Evolutionary conservation across 768 basidiomycete species (phyloP).

Genomic region (Tephrocybe rancida): DNA sequence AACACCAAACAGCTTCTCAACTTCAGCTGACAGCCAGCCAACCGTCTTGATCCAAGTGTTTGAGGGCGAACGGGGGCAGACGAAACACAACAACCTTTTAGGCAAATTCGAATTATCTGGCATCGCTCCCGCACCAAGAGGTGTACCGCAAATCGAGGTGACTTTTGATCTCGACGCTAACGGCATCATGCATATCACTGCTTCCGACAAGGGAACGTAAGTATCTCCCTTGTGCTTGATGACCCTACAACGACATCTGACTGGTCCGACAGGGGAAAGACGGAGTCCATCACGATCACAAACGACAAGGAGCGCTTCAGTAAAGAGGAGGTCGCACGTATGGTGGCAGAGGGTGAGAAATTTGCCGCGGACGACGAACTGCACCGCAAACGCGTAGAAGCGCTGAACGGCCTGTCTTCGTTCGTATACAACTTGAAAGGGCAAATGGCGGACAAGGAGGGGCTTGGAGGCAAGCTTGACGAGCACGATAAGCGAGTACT

Average conservation of each 20-base stretch:
- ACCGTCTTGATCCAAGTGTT: constrained; percentile 89
- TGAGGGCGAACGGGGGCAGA: constrained; percentile 87
- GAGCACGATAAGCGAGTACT: constrained; percentile 63
- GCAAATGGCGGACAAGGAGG: constrained; percentile 71
- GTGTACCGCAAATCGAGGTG: constrained; percentile 90
- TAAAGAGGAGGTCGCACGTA: constrained; percentile 57
- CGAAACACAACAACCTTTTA: constrained; percentile 89
- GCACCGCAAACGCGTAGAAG: constrained; percentile 23
- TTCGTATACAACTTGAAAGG: constrained; percentile 70
- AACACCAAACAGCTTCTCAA: constrained; percentile 64
- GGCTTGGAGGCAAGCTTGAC: constrained; percentile 69
- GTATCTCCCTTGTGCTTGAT: constrained; percentile 47
- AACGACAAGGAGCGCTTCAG: constrained; percentile 68
- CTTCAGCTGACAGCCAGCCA: constrained; percentile 87
- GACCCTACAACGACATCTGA: background rate
- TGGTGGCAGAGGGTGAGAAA: constrained; percentile 55
- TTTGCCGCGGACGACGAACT: constrained; percentile 34
- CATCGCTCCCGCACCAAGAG: constrained; percentile 86
- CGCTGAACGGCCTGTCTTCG: constrained; percentile 59
- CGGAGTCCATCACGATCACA: constrained; percentile 76
- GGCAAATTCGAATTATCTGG: constrained; percentile 92
- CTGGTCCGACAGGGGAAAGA: constrained; percentile 58
- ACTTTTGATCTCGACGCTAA: constrained; percentile 90
- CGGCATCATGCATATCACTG: constrained; percentile 82
- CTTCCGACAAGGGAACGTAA: constrained; percentile 78